Evolutionary conservation across 2,329 filamentous ascomycete genomes (phyloP).

Genomic region (Epichloe baconii): DNA sequence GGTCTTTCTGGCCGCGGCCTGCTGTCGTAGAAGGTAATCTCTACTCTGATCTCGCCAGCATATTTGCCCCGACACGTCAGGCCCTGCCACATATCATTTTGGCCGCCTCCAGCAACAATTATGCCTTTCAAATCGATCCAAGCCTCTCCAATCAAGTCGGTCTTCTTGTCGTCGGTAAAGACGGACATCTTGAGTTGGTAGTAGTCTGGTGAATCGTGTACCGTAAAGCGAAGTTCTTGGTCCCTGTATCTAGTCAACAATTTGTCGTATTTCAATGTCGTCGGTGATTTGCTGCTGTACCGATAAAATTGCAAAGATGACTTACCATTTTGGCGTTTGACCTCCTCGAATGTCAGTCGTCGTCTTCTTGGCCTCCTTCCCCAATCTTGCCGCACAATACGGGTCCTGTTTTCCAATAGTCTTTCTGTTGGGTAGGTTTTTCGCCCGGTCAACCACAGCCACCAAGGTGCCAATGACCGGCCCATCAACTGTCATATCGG

Average conservation of each 20-base stretch:
- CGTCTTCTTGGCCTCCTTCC: slow-evolving; percentile 96
- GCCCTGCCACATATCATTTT: slow-evolving; percentile 84
- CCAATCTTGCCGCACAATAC: slow-evolving; percentile 84
- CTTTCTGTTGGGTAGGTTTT: slow-evolving; percentile 93
- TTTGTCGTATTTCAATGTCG: background rate
- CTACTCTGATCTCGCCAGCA: slow-evolving; percentile 84
- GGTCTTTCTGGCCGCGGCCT: slow-evolving; percentile 68
- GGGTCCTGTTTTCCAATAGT: slow-evolving; percentile 98
- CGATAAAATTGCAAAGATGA: background rate
- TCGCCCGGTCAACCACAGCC: slow-evolving; percentile 82
- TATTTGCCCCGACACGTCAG: slow-evolving; percentile 87
- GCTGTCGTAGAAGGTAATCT: slow-evolving; percentile 91
- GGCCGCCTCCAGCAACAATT: slow-evolving; percentile 75
- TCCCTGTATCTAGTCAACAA: slow-evolving; percentile 50
- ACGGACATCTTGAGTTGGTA: slow-evolving; percentile 89
- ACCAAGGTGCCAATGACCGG: slow-evolving; percentile 89
- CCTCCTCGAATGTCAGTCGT: slow-evolving; percentile 86
- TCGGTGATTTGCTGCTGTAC: background rate
- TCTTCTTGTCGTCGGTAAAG: slow-evolving; percentile 98
- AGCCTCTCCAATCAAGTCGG: slow-evolving; percentile 87
- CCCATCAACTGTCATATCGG: slow-evolving; percentile 86
- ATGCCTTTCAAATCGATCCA: slow-evolving; percentile 78
- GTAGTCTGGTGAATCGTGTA: slow-evolving; percentile 95
- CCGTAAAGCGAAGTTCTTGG: slow-evolving; percentile 88
- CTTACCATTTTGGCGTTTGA: slow-evolving; percentile 87